Conservation (phyloP, 805 yeast genomes). For the Helenozyma rhizophorensis region DNA sequence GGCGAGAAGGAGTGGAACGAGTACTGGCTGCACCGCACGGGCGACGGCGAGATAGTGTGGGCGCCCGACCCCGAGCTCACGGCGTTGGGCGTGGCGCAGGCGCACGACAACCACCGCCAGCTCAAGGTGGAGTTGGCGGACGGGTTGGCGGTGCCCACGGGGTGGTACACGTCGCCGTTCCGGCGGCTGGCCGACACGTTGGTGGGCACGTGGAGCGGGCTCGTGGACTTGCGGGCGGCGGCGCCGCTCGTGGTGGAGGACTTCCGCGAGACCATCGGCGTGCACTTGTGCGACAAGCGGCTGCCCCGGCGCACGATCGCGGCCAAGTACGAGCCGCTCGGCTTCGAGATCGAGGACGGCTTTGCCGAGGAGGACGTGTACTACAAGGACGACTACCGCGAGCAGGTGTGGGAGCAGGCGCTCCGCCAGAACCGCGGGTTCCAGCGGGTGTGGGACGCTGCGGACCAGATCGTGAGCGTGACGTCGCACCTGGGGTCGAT, state of each 20-base stretch:
- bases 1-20: conserved; percentile 45
- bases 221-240: conserved; percentile 18
- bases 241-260: conserved; percentile 42
- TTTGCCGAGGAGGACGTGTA: conserved; percentile 44
- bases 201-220: conserved; percentile 42
- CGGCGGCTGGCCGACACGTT: conserved; percentile 49
- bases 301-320: conserved; percentile 32
- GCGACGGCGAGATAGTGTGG: conserved; percentile 46
- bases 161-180: conserved; percentile 47
- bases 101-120: conserved; percentile 37
- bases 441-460: conserved; percentile 31
- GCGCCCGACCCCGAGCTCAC: conserved; percentile 52
- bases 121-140: conserved; percentile 36
- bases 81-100: conserved; percentile 41
- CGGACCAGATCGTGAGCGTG: conserved; percentile 30
- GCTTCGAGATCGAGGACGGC: conserved; percentile 40
- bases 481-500: conserved; percentile 52
- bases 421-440: conserved; percentile 31
- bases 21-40: conserved; percentile 39
- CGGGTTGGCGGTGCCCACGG: conserved; percentile 30
- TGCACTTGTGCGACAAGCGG: conserved; percentile 48
- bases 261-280: conserved; percentile 46
- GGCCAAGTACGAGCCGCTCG: conserved; percentile 37
- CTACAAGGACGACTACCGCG: conserved; percentile 37
- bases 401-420: conserved; percentile 38